Evolutionary conservation across 202 grass and related monocot genomes (phyloP), one percentile per base, ranked within the genome.

Genomic region (Hordeum pubiflorum): DNA sequence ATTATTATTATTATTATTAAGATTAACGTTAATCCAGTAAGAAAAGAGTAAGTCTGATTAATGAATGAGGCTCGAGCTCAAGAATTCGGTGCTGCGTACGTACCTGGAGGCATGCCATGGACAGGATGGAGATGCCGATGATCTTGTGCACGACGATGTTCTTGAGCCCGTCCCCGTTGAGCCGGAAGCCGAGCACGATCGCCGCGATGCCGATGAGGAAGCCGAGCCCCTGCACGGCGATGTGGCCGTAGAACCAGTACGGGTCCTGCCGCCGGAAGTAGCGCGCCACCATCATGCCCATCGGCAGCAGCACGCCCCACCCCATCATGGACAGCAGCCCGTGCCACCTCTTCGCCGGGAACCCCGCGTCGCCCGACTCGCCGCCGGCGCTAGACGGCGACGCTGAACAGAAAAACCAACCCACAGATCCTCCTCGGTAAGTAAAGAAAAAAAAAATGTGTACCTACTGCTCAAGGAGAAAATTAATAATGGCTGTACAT

Each of bases 281-380:
- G 52, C 94, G 85, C 44, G 94, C 94, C 7, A 81, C 81, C 44
- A 90, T 57, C 39, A 89, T 75, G 14, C 91, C 94, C 41, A 92
- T 63, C 3, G 94, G 91, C 81, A 97, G 75, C 86, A 97, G 82
- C 77, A 97, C 81, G 2, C 89, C 91, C 94, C 94, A 97, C 7
- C 89, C 86, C 54, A 97, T 67, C 76, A 94, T 85, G 9, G 46
- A 76, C 11, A 97, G 86, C 74, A 94, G 57, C 38, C 78, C 94
- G 72, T 97, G 94, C 83, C 50, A 69, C 80, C 86, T 50, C 77
- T 77, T 57, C 34, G n/a, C 1, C 63, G 50, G 74, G 41, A 84
- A 86, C 29, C 41, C 44, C 6, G 4, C 6, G 4, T 48, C 73
- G 34, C 12, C 15, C 1, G 81, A 27, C 9, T 8, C 60, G 4